Percentiles rank a stretch among this genome's conserved stretches.
phyloP scores from a whole-genome alignment of 2,329 filamentous ascomycete genomes.

The Didymella arachidicola region DNA sequence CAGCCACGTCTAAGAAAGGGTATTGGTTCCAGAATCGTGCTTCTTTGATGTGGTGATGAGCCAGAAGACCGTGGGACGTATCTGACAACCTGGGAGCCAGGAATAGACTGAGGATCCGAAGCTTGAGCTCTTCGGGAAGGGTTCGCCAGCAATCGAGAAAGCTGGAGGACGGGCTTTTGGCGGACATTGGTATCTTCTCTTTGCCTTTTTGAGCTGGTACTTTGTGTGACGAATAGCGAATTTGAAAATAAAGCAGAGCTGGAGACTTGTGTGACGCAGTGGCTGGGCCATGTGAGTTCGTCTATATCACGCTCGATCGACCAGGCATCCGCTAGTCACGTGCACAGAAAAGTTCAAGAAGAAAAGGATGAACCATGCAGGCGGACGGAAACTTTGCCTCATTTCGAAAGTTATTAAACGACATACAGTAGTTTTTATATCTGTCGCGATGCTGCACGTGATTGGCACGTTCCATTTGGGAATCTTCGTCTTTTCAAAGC shows the following conservation, averaged over 20 bases:
- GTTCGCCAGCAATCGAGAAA: not conserved
- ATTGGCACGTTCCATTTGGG: not conserved
- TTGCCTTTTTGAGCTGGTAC: not conserved
- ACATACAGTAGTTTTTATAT: too few relatives aligned
- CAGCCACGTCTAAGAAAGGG: not conserved
- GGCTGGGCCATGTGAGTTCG: not conserved
- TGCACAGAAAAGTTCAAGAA: not conserved
- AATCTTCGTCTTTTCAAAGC: not conserved
- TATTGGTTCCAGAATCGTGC: not conserved
- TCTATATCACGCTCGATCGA: not conserved
- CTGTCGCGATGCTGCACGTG: not conserved
- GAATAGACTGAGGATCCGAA: not conserved
- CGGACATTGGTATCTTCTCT: not conserved
- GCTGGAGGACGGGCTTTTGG: not conserved
- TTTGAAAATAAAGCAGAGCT: not conserved
- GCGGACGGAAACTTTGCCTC: too few relatives aligned
- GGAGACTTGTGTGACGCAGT: not conserved
- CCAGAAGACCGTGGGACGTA: not conserved
- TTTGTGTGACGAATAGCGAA: too few relatives aligned
- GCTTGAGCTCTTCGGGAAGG: conserved; percentile 2
- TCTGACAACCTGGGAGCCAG: not conserved
- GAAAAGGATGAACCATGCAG: not conserved
- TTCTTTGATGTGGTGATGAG: not conserved
- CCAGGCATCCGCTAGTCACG: not conserved
- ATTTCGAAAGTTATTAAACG: too few relatives aligned